Percentiles rank a stretch among this genome's conserved stretches.
Conservation (phyloP, 1,284 basidiomycete genomes). For the Moesziomyces globuligerus region DNA sequence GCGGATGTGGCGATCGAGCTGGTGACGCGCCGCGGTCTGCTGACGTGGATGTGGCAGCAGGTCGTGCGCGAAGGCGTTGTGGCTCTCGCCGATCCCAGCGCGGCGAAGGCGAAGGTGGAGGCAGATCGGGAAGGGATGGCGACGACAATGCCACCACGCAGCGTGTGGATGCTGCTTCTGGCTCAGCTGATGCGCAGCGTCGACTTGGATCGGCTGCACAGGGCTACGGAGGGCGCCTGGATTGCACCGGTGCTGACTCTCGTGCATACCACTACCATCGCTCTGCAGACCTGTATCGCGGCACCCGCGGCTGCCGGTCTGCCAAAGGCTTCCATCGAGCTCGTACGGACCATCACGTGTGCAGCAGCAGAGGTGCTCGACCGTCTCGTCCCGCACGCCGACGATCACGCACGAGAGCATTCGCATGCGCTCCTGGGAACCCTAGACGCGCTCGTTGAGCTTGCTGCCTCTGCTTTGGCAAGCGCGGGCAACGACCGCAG, state of each 20-base stretch:
- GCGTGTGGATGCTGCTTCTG: slow-evolving; percentile 21
- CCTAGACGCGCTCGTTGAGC: slow-evolving; percentile 6
- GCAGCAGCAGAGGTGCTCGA: slow-evolving; percentile 17
- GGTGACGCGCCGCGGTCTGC: slow-evolving; percentile 37
- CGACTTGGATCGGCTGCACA: slow-evolving; percentile 39
- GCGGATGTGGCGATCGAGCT: slow-evolving; percentile 46
- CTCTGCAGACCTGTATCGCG: slow-evolving; percentile 20
- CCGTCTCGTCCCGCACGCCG: slow-evolving; percentile 9
- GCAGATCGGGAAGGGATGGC: neutral
- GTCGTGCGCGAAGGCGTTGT: slow-evolving; percentile 31
- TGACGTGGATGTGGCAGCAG: slow-evolving; percentile 55
- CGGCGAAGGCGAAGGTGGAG: neutral
- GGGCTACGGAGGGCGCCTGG: slow-evolving; percentile 28
- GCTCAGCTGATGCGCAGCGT: slow-evolving; percentile 15
- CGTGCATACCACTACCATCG: slow-evolving; percentile 12
- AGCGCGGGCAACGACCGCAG: neutral
- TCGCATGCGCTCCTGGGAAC: neutral
- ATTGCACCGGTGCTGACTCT: slow-evolving; percentile 12
- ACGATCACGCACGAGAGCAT: slow-evolving; percentile 2
- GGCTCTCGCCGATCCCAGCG: slow-evolving; percentile 10
- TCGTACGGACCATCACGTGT: slow-evolving; percentile 9
- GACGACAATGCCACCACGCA: slow-evolving; percentile 1
- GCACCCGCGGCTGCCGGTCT: neutral
- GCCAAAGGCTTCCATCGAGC: slow-evolving; percentile 9
- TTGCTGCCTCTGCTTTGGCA: neutral